Conservation (phyloP, 2,329 filamentous ascomycete species). For the Trichoderma citrinoviride region DNA sequence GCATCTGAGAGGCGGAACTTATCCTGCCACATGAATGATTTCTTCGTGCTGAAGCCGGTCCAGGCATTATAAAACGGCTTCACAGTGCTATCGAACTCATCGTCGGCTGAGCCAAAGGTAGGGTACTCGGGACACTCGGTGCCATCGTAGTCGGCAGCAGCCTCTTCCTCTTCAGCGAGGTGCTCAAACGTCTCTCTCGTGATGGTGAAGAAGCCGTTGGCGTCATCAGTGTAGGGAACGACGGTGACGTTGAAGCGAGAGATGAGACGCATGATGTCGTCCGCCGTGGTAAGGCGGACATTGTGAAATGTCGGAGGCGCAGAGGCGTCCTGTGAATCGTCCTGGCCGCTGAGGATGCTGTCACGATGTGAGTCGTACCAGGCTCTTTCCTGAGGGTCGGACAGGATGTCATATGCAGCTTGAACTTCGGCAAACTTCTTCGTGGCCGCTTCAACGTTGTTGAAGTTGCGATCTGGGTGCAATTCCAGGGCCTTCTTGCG, state of each 20-base stretch:
- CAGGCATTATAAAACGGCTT: slow-evolving; percentile 79
- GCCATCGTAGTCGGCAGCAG: slow-evolving; percentile 68
- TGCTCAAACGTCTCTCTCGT: slow-evolving; percentile 74
- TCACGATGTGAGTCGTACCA: slow-evolving; percentile 98
- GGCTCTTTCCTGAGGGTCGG: slow-evolving; percentile 88
- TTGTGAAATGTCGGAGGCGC: slow-evolving; percentile 63
- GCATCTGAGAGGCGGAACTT: slow-evolving; percentile 79
- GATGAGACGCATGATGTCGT: slow-evolving; percentile 76
- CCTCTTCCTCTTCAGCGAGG: slow-evolving; percentile 75
- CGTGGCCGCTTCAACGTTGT: slow-evolving; percentile 80
- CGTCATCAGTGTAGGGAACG: slow-evolving; percentile 76
- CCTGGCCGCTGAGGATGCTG: slow-evolving; percentile 70
- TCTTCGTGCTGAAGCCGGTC: slow-evolving; percentile 77
- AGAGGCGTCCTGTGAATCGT: slow-evolving; percentile 43
- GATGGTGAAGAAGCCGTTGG: slow-evolving; percentile 81
- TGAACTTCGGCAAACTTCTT: slow-evolving; percentile 87
- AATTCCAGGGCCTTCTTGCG: slow-evolving; percentile 85
- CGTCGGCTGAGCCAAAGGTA: slow-evolving; percentile 73
- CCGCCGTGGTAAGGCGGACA: slow-evolving; percentile 72
- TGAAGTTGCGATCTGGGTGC: slow-evolving; percentile 91
- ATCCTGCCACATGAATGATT: slow-evolving; percentile 88
- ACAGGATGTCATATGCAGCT: slow-evolving; percentile 91
- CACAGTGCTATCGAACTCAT: slow-evolving; percentile 72
- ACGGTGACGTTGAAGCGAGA: slow-evolving; percentile 75
- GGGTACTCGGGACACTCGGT: slow-evolving; percentile 67